These are phyloP conservation scores for Ilex asprella DNA, from an alignment of 257 asterid genomes.

Conservation along the genomic window DNA sequence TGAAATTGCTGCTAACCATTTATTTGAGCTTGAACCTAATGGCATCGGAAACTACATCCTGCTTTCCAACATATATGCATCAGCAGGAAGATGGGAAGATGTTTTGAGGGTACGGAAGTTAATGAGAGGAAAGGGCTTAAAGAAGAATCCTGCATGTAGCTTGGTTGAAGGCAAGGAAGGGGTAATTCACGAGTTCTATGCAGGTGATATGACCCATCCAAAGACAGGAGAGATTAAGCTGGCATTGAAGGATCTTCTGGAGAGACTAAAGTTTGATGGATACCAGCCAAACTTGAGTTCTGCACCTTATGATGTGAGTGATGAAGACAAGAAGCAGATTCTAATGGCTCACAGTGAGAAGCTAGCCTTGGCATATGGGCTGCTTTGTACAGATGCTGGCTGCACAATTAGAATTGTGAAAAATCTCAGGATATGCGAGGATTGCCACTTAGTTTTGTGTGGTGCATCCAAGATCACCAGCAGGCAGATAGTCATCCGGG, in stretches of 20 bases:
- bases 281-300: constrained; percentile 46
- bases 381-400: constrained; percentile 29
- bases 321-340: constrained; percentile 54
- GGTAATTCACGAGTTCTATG: constrained; percentile 55
- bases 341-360: constrained; percentile 74
- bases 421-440: constrained; percentile 81
- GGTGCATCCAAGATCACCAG: constrained; percentile 43
- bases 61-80: constrained; percentile 63
- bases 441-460: constrained; percentile 71
- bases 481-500: constrained; percentile 67
- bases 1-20: constrained; percentile 54
- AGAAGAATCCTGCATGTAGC: constrained; percentile 58
- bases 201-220: constrained; percentile 59
- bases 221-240: constrained; percentile 34
- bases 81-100: constrained; percentile 69
- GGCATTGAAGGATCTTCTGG: constrained; percentile 29
- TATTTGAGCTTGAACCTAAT: constrained; percentile 64
- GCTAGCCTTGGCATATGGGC: constrained; percentile 54
- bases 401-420: constrained; percentile 54
- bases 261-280: constrained; percentile 35
- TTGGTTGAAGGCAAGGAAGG: constrained; percentile 77
- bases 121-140: constrained; percentile 43
- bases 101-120: constrained; percentile 44
- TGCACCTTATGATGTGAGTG: constrained; percentile 53
- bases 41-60: constrained; percentile 63